Evolutionary conservation across 257 asterid species (phyloP), one percentile per base, ranked within the genome.

Genomic region (Nicotiana tabacum): DNA sequence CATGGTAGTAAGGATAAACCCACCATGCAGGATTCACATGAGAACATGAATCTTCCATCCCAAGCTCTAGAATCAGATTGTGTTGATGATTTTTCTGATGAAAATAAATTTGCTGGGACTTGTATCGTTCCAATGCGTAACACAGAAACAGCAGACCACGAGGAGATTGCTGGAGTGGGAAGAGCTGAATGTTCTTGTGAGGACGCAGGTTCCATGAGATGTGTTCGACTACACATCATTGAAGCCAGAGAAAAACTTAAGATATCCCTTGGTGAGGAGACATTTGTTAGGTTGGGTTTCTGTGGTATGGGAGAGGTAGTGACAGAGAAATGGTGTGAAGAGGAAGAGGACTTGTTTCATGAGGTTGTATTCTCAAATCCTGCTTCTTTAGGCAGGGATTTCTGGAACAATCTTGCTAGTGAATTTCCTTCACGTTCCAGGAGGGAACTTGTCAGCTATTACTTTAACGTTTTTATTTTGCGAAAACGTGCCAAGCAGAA

Each of bases 401-500:
- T 83, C 81, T 87, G 90, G 90, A 65, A 70, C 77, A 66, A 83
- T 11, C 87, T 85, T 57, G 60, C 66, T 27, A 56, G 43, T 37
- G 87, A 62, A 82, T 85, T 85, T 68, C 90, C 90, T 39, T 85
- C 84, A 11, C 78, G 85, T 81, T 56, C 81, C 17, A 85, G 57
- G 85, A 77, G 70, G 81, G 88, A 87, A 78, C 83, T 87, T 13
- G 77, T 85, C 46, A 87, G 90, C 77, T 87, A 85, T 66, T 87
- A 87, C 72, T 87, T 87, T 4, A 87, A 87, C 35, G 87, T 87
- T 58, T 83, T 85, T 79, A 83, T 87, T 85, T 74, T 87, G 61
- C 64, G 79, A 27, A 87, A 48, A 53, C 88, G 90, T 24, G 87
- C 88, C 29, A 82, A 83, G 81, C 90, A 87, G 86, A 87, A 87